phyloP scores from a whole-genome alignment of 306 rosid species.

The Quercus wislizeni region DNA sequence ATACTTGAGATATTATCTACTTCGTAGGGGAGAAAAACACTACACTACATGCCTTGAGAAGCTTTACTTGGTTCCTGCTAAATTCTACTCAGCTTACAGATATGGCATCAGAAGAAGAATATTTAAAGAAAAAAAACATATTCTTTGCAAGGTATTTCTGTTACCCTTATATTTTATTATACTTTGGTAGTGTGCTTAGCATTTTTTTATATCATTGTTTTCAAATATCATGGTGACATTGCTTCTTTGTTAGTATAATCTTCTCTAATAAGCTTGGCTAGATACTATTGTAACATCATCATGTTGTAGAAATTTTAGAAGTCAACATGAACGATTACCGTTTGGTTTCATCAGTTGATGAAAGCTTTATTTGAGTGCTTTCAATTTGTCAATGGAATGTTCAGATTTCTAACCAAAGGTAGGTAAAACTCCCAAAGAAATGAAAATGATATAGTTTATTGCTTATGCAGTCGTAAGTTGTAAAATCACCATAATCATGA shows the following conservation, averaged over 20 bases:
- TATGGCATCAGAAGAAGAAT: conserved; percentile 56
- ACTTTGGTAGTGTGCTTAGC: conserved; percentile 17
- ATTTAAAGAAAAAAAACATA: conserved; percentile 55
- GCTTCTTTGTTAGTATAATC: no score
- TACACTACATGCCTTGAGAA: conserved; percentile 44
- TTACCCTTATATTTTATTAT: conserved; percentile 7
- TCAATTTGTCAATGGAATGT: not conserved
- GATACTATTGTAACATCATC: not conserved
- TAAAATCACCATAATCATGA: not conserved
- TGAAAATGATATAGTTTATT: not conserved
- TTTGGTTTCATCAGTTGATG: not conserved
- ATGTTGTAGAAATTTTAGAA: not conserved
- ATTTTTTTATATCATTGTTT: not conserved
- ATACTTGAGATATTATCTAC: no score
- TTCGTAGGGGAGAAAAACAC: no score
- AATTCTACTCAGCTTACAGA: conserved; percentile 61
- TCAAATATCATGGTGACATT: not conserved
- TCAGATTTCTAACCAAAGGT: not conserved
- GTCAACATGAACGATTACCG: not conserved
- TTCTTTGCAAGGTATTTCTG: conserved; percentile 55
- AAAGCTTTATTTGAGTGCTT: not conserved
- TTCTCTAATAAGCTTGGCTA: no score
- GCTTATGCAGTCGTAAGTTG: not conserved
- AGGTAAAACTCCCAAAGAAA: not conserved
- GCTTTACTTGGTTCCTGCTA: conserved; percentile 67